A percentile compares a stretch with the other conserved stretches of the same genome.
These are phyloP conservation scores for Trichopus zeylanicus DNA, from an alignment of 116 monocot species.

Conservation along the genomic window DNA sequence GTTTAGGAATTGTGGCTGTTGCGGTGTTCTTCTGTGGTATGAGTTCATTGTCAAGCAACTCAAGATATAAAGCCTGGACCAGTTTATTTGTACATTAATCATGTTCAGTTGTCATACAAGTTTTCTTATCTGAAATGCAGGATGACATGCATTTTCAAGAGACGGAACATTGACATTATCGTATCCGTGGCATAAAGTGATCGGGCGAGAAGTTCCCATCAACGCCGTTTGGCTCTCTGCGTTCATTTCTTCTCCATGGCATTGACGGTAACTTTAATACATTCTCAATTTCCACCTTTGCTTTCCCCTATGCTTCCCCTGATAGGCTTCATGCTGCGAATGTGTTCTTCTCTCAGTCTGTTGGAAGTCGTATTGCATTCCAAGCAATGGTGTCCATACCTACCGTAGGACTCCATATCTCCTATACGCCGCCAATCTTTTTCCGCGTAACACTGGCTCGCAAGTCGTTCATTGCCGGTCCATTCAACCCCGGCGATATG, in stretches of 20 bases:
- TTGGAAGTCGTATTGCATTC: constrained; percentile 84
- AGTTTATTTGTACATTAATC: background rate
- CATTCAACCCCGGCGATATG: constrained; percentile 65
- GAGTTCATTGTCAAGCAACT: constrained; percentile 96
- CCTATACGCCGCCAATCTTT: constrained; percentile 82
- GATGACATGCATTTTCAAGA: constrained; percentile 58
- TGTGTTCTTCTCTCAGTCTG: constrained; percentile 44
- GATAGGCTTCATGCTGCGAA: too few species aligned
- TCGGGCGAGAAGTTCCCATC: constrained; percentile 48
- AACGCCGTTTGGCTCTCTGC: constrained; percentile 62
- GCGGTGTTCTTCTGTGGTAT: constrained; percentile 93
- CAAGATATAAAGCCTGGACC: constrained; percentile 64
- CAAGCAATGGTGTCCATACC: constrained; percentile 98
- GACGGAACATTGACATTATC: constrained; percentile 65
- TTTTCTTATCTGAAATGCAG: constrained; percentile 12
- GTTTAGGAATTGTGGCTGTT: constrained; percentile 70
- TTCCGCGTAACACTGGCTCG: constrained; percentile 69
- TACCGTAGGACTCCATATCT: constrained; percentile 86
- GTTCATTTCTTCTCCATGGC: constrained; percentile 50
- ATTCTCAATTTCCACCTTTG: constrained; percentile 3
- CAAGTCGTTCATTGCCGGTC: constrained; percentile 58
- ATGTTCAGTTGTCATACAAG: background rate
- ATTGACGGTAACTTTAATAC: constrained; percentile 36
- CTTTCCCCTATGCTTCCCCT: too few species aligned
- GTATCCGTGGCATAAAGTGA: constrained; percentile 44